Base-by-base conservation (phyloP, 2,329 filamentous ascomycete genomes). In the Parastagonospora nodorum region DNA sequence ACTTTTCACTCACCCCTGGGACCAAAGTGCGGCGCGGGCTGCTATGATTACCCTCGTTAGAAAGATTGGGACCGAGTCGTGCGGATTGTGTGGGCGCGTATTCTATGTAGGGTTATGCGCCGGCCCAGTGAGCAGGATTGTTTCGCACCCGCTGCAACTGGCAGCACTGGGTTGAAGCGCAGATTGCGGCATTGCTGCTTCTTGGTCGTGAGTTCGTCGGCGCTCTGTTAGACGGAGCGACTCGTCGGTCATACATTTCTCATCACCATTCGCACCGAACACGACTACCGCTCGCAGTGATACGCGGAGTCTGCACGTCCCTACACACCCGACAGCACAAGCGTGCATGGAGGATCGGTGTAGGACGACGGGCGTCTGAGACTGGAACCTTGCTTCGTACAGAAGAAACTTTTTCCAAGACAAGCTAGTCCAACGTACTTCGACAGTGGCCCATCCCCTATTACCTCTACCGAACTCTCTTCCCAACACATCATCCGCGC, bases 401-500 rank as follows among this genome's bases (percentile, higher is more conserved):
- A 61, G 62, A 64, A 61, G 55, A 61, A 61, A 57, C 57, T 60
- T 61, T 52, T 54, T 55, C 58, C 58, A 60, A 64, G 57, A 55
- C 59, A 46, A 36, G 56, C 51, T 61, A 64, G 63, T 59, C 57
- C 53, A 63, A 58, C 58, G 55, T 61, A 61, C 58, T 61, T 39
- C 5, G n/a, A n/a, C n/a, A n/a, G n/a, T 45, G 19, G 41, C 41
- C 10, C 29, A 30, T 41, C 54, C 55, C 59, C 63, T 61, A 61
- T 64, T 66, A 66, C 63, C 59, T 65, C 42, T 65, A 57, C 57
- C 59, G 51, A 60, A 53, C 51, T 53, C 55, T 51, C 57, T 57
- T 54, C 56, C 53, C 49, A 63, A 53, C 56, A 48, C 50, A 47
- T 56, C 48, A 50, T 56, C 51, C 59, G 53, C 58, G 47, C 50